A percentile compares a stretch with the other conserved stretches of the same genome.
Conservation (phyloP, 441 rosid genomes). For the Macaranga tanarius region DNA sequence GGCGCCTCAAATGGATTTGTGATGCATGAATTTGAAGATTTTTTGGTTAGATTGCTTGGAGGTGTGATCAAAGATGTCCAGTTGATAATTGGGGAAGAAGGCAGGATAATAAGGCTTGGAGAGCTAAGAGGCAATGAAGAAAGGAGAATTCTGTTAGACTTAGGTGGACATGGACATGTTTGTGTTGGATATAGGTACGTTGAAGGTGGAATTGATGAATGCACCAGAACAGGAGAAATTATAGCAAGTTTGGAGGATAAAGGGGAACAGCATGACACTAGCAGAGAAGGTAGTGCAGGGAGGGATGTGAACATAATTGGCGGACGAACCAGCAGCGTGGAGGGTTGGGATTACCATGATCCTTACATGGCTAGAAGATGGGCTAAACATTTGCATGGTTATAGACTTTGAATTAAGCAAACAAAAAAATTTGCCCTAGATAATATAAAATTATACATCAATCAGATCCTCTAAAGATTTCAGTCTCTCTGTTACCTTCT, state of each 20-base stretch:
- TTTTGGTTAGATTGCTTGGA: conserved; percentile 55
- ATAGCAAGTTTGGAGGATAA: conserved; percentile 44
- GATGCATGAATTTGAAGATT: conserved; percentile 77
- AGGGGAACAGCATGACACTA: conserved; percentile 30
- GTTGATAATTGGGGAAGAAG: conserved; percentile 65
- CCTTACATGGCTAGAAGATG: conserved; percentile 85
- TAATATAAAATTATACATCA: conserved; percentile 9
- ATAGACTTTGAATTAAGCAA: conserved; percentile 41
- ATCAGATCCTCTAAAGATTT: conserved; percentile 17
- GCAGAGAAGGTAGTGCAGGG: conserved; percentile 28
- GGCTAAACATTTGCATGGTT: conserved; percentile 81
- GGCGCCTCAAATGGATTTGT: conserved; percentile 65
- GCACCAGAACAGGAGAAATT: conserved; percentile 58
- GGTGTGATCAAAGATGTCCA: conserved; percentile 61
- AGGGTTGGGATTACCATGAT: conserved; percentile 70
- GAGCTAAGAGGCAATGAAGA: conserved; percentile 69
- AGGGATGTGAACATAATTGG: conserved; percentile 36
- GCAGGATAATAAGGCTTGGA: conserved; percentile 49
- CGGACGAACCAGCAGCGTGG: conserved; percentile 56
- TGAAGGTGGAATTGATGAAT: conserved; percentile 53
- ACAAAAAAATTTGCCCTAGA: neutral
- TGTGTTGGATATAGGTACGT: conserved; percentile 60
- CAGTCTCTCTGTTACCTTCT: conserved; percentile 5
- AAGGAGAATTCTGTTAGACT: conserved; percentile 54
- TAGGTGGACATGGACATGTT: conserved; percentile 45